These are phyloP conservation scores for Chlamydomonas sp. DNA, from an alignment of 139 green algal genomes.

Conservation along the genomic window DNA sequence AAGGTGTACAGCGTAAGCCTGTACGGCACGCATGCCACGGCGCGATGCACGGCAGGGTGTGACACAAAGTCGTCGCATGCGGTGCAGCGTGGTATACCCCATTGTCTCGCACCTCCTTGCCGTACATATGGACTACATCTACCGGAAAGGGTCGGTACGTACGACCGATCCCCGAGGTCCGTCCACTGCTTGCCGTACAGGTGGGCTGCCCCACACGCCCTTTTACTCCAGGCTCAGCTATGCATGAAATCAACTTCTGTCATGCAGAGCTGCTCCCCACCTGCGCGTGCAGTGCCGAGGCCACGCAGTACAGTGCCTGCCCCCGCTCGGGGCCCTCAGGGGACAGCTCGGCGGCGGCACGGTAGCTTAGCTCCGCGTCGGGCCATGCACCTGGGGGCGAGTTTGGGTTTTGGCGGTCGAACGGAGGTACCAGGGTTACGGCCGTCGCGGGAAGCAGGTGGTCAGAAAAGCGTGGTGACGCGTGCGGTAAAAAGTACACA, in stretches of 20 bases:
- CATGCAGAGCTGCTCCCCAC: constrained; percentile 7
- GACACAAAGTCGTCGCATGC: too few relatives aligned
- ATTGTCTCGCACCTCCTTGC: too few relatives aligned
- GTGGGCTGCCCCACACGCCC: too few relatives aligned
- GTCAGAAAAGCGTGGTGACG: too few relatives aligned
- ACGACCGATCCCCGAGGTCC: too few relatives aligned
- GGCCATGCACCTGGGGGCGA: constrained; percentile 24
- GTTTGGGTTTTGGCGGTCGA: not conserved
- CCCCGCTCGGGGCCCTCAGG: constrained; percentile 28
- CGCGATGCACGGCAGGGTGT: too few relatives aligned
- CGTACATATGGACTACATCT: not conserved
- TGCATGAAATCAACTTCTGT: not conserved
- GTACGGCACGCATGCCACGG: not conserved
- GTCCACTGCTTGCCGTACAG: too few relatives aligned
- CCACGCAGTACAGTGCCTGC: constrained; percentile 64
- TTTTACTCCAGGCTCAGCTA: too few relatives aligned
- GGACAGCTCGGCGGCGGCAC: constrained; percentile 21
- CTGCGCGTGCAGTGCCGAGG: constrained; percentile 51
- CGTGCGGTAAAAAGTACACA: too few relatives aligned
- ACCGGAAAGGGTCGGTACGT: too few relatives aligned
- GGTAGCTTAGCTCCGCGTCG: constrained; percentile 45
- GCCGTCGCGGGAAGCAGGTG: not conserved
- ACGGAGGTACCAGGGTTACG: not conserved
- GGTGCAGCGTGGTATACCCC: too few relatives aligned
- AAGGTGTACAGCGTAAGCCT: too few relatives aligned